A percentile compares a stretch with the other conserved stretches of the same genome.
Conservation (phyloP, 805 yeast species). For the Metschnikowia dekortorum region DNA sequence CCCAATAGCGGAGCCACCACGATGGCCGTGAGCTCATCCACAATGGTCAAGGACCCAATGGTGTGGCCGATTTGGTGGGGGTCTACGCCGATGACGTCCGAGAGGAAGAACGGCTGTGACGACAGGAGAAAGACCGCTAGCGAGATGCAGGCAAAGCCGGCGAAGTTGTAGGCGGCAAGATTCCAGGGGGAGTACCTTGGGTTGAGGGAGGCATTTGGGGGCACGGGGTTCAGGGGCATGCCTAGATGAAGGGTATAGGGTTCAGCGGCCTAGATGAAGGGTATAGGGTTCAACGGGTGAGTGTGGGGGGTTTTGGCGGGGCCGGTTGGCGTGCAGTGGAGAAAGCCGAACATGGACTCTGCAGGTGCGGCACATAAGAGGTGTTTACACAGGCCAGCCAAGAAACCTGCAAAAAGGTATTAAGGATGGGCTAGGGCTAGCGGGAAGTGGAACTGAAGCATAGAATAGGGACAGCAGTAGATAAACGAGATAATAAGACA, state of each 20-base stretch:
- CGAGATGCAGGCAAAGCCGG: conserved; percentile 37
- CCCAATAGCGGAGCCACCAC: conserved; percentile 59
- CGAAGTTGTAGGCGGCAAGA: conserved; percentile 30
- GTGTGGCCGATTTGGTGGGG: conserved; percentile 27
- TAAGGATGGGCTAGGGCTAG: too few species aligned
- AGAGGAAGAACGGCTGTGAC: conserved; percentile 38
- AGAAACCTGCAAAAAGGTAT: too few species aligned
- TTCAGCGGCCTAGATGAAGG: background rate
- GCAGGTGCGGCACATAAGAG: background rate
- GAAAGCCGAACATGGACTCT: conserved; percentile 5
- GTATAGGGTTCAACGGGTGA: background rate
- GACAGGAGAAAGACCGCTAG: conserved; percentile 37
- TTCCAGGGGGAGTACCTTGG: conserved; percentile 18
- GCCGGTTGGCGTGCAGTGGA: background rate
- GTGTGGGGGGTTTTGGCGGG: background rate
- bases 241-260: too few species aligned
- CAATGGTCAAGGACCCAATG: conserved; percentile 40
- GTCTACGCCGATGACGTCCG: conserved; percentile 26
- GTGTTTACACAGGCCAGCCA: too few species aligned
- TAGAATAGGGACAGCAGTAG: too few species aligned
- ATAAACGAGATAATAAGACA: too few species aligned
- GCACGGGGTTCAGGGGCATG: too few species aligned
- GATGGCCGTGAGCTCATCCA: conserved; percentile 57
- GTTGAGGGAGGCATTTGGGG: background rate
- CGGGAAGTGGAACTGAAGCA: too few species aligned